Evolutionary conservation across 2,329 filamentous ascomycete genomes (phyloP), one percentile per base, ranked within the genome.

Genomic region (Endocalyx cinctus): DNA sequence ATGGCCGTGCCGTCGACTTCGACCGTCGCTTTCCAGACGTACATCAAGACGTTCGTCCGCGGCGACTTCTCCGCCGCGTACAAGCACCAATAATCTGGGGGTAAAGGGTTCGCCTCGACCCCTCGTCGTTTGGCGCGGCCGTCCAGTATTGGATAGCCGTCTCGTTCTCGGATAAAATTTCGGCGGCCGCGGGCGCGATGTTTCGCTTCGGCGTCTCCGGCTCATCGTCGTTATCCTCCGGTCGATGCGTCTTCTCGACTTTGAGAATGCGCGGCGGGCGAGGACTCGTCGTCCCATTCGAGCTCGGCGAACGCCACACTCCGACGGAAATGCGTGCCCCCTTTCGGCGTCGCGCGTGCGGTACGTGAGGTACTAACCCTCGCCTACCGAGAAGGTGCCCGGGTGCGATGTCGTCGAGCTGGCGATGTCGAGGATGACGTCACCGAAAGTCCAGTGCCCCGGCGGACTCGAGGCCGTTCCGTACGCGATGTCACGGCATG

Each of bases 111-210:
- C 28, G 38, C 29, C 25, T 50, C 48, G 17, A 62, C 47, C 27
- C 43, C 13, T 40, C 53, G 32, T 62, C 57, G 37, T 61, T 58
- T 29, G 60, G 38, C 10, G 58, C 45, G 11, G 48, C 48, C 8
- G 58, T 50, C 58, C 59, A 62, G 43, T 62, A 62, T 42, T 62
- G 59, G 22, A 62, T 57, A 1, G 57, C 57, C 5, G 56, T 60
- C 7, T 34, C 36, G 32, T 47, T 46, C 4, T 37, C 38, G 1
- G 54, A 53, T 3, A n/a, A n/a, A n/a, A n/a, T n/a, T n/a, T 44
- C 42, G 2, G 43, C 43, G 8, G 35, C 37, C 1, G 54, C 55
- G n/a, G 47, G 48, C 6, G 58, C 59, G 15, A 60, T 45, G 36
- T 61, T 62, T 28, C 58, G 51, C 4, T 41, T 59, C 13, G 58